Conservation (phyloP, 148 eudicot species). For the Rhododendron simsii region DNA sequence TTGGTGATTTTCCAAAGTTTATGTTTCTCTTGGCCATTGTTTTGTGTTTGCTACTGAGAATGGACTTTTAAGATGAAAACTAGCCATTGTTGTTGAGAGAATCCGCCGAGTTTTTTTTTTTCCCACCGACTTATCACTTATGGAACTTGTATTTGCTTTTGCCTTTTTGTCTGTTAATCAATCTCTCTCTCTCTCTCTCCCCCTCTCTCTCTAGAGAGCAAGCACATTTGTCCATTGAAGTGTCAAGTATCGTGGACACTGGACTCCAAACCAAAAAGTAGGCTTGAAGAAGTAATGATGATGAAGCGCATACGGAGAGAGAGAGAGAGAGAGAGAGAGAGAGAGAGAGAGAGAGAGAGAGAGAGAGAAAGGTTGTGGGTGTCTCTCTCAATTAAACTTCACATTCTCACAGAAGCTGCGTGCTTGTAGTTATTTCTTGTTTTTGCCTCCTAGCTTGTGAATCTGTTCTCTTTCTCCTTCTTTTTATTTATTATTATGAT, state of each 20-base stretch:
- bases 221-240: neutral
- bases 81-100: neutral
- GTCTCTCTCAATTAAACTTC: too few species aligned
- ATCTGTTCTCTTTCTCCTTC: neutral
- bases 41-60: neutral
- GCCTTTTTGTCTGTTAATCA: neutral
- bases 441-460: neutral
- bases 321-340: neutral
- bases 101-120: neutral
- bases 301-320: neutral
- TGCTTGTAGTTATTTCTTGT: constrained; percentile 10
- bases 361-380: neutral
- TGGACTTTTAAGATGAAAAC: neutral
- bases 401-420: neutral
- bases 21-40: neutral
- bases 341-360: neutral
- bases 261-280: neutral
- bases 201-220: neutral
- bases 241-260: neutral
- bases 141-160: neutral
- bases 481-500: neutral
- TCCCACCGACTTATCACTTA: neutral
- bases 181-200: neutral
- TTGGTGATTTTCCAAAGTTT: neutral
- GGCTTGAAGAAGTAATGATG: neutral